phyloP scores from a whole-genome alignment of 1,139 yeast species.

The Saccharomyces hybrid region DNA sequence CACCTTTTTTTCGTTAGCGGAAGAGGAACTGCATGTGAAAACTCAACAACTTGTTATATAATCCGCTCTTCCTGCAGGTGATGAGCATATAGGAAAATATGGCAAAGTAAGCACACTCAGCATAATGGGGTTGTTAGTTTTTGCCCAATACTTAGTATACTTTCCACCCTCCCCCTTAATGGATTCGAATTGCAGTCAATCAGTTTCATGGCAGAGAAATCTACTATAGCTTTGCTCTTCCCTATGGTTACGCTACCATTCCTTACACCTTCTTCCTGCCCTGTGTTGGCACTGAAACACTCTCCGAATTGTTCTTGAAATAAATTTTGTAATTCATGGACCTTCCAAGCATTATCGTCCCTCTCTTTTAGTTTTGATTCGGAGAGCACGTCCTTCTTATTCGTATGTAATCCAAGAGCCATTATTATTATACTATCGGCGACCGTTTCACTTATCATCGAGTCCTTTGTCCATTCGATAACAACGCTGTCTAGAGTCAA shows the following conservation, averaged over 20 bases:
- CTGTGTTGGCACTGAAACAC: slow-evolving; percentile 37
- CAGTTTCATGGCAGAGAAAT: slow-evolving; percentile 57
- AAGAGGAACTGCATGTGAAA: background rate
- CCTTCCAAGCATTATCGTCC: slow-evolving; percentile 36
- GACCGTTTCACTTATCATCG: background rate
- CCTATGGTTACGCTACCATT: slow-evolving; percentile 45
- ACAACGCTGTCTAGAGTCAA: background rate
- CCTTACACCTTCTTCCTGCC: slow-evolving; percentile 27
- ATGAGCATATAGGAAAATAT: background rate
- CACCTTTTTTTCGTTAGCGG: background rate
- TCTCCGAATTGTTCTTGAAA: slow-evolving; percentile 86
- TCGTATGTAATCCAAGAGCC: background rate
- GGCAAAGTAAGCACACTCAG: slow-evolving; percentile 5
- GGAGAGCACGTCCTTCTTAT: background rate
- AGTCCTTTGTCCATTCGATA: background rate
- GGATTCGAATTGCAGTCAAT: slow-evolving; percentile 64
- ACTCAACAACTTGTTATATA: background rate
- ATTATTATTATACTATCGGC: background rate
- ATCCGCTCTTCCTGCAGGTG: background rate
- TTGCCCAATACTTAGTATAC: slow-evolving; percentile 68
- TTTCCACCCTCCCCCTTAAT: slow-evolving; percentile 72
- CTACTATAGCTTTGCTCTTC: slow-evolving; percentile 59
- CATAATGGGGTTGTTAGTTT: slow-evolving; percentile 75
- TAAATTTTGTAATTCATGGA: slow-evolving; percentile 54
- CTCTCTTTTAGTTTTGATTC: background rate